Conservation (phyloP, 768 basidiomycete genomes). For the Russula olivacea region DNA sequence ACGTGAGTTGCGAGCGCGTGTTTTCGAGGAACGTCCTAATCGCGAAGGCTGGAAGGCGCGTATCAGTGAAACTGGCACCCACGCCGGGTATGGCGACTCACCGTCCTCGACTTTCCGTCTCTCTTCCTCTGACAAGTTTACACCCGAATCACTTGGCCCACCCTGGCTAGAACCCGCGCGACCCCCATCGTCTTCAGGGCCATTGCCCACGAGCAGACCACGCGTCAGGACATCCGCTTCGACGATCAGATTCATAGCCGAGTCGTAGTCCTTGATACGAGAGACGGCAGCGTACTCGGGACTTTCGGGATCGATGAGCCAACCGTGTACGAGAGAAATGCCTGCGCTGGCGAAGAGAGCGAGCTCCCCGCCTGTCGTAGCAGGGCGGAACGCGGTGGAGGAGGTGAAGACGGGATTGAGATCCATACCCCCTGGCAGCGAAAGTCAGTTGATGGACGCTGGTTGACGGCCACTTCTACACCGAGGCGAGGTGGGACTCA, state of each 20-base stretch:
- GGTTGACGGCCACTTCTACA: background rate
- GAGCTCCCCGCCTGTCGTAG: slow-evolving; percentile 63
- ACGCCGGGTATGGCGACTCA: slow-evolving; percentile 31
- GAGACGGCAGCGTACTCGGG: slow-evolving; percentile 51
- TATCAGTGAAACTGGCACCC: background rate
- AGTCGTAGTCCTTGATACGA: slow-evolving; percentile 62
- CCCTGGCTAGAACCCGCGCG: slow-evolving; percentile 11
- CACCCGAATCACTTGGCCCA: slow-evolving; percentile 16
- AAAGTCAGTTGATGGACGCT: background rate
- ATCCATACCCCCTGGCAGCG: slow-evolving; percentile 69
- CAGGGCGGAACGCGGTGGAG: slow-evolving; percentile 60
- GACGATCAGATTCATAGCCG: slow-evolving; percentile 65
- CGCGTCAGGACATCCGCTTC: slow-evolving; percentile 72
- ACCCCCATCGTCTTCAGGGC: background rate
- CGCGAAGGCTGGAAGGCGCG: slow-evolving; percentile 47
- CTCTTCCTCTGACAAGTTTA: slow-evolving; percentile 44
- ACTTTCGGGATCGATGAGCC: slow-evolving; percentile 70
- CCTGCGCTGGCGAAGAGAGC: slow-evolving; percentile 79
- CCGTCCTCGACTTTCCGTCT: slow-evolving; percentile 64
- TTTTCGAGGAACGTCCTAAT: slow-evolving; percentile 63
- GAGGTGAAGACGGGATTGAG: slow-evolving; percentile 80
- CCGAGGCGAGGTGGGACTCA: slow-evolving; percentile 34
- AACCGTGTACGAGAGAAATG: slow-evolving; percentile 82
- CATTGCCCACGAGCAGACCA: slow-evolving; percentile 48
- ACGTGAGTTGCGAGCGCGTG: slow-evolving; percentile 79